These are phyloP conservation scores for Avena atlantica DNA, from an alignment of 176 grass and related monocot genomes.

Conservation along the genomic window DNA sequence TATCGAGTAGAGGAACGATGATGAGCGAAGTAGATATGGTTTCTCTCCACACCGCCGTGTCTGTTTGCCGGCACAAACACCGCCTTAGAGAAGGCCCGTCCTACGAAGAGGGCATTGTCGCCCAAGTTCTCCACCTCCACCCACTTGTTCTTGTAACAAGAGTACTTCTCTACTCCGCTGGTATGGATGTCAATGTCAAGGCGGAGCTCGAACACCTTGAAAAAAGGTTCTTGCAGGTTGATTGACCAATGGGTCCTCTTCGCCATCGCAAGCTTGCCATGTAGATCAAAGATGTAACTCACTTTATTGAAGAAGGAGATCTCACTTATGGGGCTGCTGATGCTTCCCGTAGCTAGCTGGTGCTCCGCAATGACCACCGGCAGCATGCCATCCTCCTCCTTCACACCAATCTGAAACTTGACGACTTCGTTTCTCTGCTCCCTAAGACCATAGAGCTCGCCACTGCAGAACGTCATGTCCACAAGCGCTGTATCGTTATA, in stretches of 20 bases:
- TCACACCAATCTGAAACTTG: background rate
- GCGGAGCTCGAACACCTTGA: background rate
- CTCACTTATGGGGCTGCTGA: background rate
- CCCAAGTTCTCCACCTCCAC: background rate
- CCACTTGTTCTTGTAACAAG: background rate
- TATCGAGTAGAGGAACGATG: background rate
- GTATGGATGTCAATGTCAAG: background rate
- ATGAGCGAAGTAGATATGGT: background rate
- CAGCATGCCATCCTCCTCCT: background rate
- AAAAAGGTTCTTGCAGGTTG: background rate
- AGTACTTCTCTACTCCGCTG: too few relatives aligned
- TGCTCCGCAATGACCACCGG: background rate
- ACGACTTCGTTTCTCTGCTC: background rate
- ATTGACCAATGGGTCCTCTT: background rate
- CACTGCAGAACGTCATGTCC: background rate
- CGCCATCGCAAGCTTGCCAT: slow-evolving; percentile 1
- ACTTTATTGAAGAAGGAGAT: too few relatives aligned
- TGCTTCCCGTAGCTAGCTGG: background rate
- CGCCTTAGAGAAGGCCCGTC: background rate
- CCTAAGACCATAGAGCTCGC: background rate
- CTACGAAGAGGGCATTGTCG: background rate
- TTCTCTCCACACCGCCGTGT: background rate
- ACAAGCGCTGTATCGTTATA: background rate
- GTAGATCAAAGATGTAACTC: background rate
- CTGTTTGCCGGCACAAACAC: background rate